A percentile compares a stretch with the other conserved stretches of the same genome.
These are phyloP conservation scores for Raphanus raphanistrum DNA, from an alignment of 345 rosid genomes.

Conservation along the genomic window DNA sequence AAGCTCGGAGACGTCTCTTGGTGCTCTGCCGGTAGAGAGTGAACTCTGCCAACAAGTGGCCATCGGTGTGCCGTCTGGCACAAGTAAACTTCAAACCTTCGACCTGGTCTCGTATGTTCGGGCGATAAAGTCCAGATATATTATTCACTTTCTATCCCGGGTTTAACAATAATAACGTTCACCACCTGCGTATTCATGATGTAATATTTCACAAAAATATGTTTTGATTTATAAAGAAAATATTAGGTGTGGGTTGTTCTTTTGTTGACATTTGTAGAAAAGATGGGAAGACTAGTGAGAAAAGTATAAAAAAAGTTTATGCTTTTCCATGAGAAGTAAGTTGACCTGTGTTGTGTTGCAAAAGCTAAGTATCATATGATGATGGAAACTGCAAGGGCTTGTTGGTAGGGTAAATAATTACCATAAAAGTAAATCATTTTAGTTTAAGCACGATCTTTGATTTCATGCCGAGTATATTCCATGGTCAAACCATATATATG, in stretches of 20 bases:
- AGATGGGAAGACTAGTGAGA: constrained; percentile 7
- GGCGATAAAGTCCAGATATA: background rate
- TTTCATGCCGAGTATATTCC: background rate
- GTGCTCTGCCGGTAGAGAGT: constrained; percentile 77
- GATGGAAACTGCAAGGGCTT: background rate
- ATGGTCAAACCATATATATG: background rate
- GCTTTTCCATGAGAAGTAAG: constrained; percentile 19
- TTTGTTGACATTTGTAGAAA: background rate
- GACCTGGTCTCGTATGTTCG: background rate
- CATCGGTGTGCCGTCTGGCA: constrained; percentile 79
- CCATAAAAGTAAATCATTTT: background rate
- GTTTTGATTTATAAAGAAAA: background rate
- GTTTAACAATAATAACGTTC: background rate
- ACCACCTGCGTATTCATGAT: constrained; percentile 24
- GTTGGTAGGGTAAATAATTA: background rate
- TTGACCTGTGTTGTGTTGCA: constrained; percentile 22
- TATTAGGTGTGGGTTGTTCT: background rate
- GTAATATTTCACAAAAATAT: background rate
- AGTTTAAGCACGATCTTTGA: background rate
- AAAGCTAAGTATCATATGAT: constrained; percentile 1
- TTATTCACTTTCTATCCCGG: background rate
- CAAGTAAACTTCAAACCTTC: constrained; percentile 39
- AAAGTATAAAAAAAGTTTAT: background rate
- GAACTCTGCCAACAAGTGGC: constrained; percentile 73
- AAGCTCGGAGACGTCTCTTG: constrained; percentile 89